Evolutionary conservation across 2,329 filamentous ascomycete genomes (phyloP).

Genomic region (Fonsecaea nubica): DNA sequence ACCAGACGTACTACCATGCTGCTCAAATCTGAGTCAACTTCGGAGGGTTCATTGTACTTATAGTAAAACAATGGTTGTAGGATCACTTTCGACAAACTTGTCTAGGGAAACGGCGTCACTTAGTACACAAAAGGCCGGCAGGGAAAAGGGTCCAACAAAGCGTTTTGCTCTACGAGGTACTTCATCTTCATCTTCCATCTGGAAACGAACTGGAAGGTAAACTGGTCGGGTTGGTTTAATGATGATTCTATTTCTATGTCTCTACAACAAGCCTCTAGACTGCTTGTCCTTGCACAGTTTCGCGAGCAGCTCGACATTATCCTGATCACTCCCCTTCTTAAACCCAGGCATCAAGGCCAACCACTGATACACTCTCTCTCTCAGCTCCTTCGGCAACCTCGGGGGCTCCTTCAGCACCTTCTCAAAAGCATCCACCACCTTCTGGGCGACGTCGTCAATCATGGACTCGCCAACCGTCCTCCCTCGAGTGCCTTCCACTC

Average conservation of each 20-base stretch:
- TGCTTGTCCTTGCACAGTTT: constrained; percentile 36
- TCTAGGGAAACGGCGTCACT: too few relatives aligned
- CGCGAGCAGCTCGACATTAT: constrained; percentile 25
- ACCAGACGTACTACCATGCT: too few relatives aligned
- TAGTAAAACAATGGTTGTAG: too few relatives aligned
- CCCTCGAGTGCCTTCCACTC: background rate
- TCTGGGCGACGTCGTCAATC: constrained; percentile 34
- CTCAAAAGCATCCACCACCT: constrained; percentile 37
- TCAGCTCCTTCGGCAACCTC: constrained; percentile 37
- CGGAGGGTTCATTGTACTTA: too few relatives aligned
- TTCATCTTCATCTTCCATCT: background rate
- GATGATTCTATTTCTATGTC: background rate
- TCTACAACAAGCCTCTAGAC: constrained; percentile 35
- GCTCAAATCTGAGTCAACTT: too few relatives aligned
- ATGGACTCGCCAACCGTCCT: constrained; percentile 26
- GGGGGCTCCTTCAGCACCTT: constrained; percentile 34
- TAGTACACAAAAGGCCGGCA: too few relatives aligned
- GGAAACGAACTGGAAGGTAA: background rate
- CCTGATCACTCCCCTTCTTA: constrained; percentile 26
- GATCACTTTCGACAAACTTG: too few relatives aligned
- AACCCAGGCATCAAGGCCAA: constrained; percentile 41
- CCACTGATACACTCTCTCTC: constrained; percentile 39
- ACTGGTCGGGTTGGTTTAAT: background rate
- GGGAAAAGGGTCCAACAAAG: too few relatives aligned
- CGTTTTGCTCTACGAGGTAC: too few relatives aligned